Percentiles rank a stretch among this genome's conserved stretches.
Evolutionary conservation across 345 rosid species (phyloP).

Genomic region (Eutrema heterophyllum): DNA sequence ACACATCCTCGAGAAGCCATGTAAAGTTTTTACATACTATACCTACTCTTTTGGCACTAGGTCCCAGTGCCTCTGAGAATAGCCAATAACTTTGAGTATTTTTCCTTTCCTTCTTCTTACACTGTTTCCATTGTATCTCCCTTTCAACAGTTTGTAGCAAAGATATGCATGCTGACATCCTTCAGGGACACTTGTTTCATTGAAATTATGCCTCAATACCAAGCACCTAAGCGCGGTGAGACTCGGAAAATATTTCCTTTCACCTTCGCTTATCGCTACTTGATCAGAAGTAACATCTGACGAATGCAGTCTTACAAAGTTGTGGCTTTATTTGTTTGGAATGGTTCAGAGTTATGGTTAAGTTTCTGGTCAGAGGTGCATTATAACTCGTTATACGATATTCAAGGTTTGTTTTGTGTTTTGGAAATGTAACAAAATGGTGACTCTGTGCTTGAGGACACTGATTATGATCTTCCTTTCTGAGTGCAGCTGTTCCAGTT

Average conservation of each 20-base stretch:
- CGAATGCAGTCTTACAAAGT: slow-evolving; percentile 2
- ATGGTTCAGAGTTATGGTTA: slow-evolving; percentile 85
- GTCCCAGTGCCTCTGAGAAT: not conserved
- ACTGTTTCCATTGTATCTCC: not conserved
- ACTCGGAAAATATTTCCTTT: not conserved
- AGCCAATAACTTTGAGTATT: not conserved
- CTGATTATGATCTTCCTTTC: slow-evolving; percentile 5
- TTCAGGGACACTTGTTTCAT: slow-evolving; percentile 92
- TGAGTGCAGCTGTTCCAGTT: slow-evolving; percentile 56
- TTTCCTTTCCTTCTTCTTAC: not conserved
- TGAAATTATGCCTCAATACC: slow-evolving; percentile 65
- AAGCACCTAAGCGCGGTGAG: slow-evolving; percentile 74
- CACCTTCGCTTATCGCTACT: not conserved
- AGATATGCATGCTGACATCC: slow-evolving; percentile 91
- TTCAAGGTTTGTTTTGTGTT: slow-evolving; percentile 51
- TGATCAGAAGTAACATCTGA: not conserved
- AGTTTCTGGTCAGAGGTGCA: slow-evolving; percentile 99
- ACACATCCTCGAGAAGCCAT: not conserved
- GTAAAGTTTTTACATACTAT: not conserved
- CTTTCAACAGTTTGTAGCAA: slow-evolving; percentile 75
- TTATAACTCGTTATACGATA: slow-evolving; percentile 86
- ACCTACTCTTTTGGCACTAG: not conserved
- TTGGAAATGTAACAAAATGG: not conserved
- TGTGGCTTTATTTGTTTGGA: slow-evolving; percentile 1
- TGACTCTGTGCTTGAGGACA: not conserved